Percentiles rank a stretch among this genome's conserved stretches.
These are phyloP conservation scores for Ormosia semicastrata DNA, from an alignment of 306 rosid genomes.

Conservation along the genomic window DNA sequence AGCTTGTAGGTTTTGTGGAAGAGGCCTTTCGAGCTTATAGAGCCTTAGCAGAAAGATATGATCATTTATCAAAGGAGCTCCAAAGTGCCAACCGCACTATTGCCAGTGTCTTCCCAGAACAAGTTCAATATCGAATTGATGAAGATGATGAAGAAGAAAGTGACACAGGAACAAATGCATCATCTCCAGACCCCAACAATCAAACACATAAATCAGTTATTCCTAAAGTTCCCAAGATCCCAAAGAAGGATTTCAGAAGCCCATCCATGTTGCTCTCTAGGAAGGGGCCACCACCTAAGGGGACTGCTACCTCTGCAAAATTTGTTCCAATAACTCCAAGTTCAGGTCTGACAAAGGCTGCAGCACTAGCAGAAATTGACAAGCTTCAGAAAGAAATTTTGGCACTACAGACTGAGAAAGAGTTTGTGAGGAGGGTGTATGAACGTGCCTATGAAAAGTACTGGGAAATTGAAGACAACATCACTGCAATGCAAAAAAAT, in stretches of 20 bases:
- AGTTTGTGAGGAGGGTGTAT: conserved; percentile 85
- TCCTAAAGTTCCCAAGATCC: conserved; percentile 64
- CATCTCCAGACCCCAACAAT: conserved; percentile 23
- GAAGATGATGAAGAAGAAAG: conserved; percentile 52
- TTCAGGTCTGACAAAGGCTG: conserved; percentile 60
- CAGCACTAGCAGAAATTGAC: conserved; percentile 65
- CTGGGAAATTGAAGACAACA: conserved; percentile 73
- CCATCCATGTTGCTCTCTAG: conserved; percentile 54
- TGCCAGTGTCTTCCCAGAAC: conserved; percentile 80
- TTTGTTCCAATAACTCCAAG: background rate
- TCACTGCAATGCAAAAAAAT: conserved; percentile 57
- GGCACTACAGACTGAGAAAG: conserved; percentile 83
- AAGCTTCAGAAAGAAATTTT: conserved; percentile 74
- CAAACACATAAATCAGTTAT: conserved; percentile 19
- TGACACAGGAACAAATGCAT: conserved; percentile 28
- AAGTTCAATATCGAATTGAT: conserved; percentile 62
- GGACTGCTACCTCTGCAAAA: conserved; percentile 34
- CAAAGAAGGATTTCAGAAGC: conserved; percentile 52
- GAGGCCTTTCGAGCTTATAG: conserved; percentile 78
- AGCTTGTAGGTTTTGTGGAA: conserved; percentile 63
- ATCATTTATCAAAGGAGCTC: conserved; percentile 73
- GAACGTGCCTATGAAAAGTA: conserved; percentile 66
- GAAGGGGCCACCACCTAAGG: conserved; percentile 38
- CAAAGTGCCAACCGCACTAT: conserved; percentile 93
- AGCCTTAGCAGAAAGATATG: conserved; percentile 81